These are phyloP conservation scores for Oemleria cerasiformis DNA, from an alignment of 306 rosid species.

Conservation along the genomic window DNA sequence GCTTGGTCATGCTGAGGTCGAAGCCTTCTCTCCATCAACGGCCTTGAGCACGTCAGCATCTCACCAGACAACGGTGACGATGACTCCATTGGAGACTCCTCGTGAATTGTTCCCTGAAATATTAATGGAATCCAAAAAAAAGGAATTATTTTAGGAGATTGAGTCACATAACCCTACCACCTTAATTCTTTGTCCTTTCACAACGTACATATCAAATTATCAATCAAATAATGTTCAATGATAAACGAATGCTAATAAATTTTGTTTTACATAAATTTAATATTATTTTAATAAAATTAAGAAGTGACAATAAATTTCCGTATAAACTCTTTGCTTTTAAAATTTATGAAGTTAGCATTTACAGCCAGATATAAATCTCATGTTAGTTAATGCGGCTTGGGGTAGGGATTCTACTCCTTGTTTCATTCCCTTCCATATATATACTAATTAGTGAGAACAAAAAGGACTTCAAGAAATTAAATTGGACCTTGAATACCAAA, in stretches of 20 bases:
- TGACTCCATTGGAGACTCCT: constrained; percentile 77
- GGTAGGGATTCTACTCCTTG: no score
- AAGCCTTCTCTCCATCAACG: constrained; percentile 64
- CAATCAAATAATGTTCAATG: neutral
- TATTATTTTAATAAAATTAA: no score
- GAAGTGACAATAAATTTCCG: no score
- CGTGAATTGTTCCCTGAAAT: constrained; percentile 62
- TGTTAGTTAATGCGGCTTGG: no score
- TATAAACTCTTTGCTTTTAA: no score
- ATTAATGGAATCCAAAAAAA: neutral
- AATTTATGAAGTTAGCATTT: no score
- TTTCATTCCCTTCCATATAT: no score
- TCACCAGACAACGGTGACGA: constrained; percentile 69
- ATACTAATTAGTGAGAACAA: no score
- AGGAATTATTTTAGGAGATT: neutral
- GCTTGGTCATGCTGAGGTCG: constrained; percentile 84
- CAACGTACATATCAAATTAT: neutral
- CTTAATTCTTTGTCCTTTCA: neutral
- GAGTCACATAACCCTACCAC: neutral
- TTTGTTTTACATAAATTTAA: neutral
- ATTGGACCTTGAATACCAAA: no score
- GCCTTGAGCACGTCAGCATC: constrained; percentile 74
- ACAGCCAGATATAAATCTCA: no score
- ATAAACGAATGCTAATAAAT: no score
- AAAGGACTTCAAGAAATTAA: no score